Evolutionary conservation across 2,329 filamentous ascomycete species (phyloP), one percentile per base, ranked within the genome.

Genomic region (Pleoardoris graminearum): DNA sequence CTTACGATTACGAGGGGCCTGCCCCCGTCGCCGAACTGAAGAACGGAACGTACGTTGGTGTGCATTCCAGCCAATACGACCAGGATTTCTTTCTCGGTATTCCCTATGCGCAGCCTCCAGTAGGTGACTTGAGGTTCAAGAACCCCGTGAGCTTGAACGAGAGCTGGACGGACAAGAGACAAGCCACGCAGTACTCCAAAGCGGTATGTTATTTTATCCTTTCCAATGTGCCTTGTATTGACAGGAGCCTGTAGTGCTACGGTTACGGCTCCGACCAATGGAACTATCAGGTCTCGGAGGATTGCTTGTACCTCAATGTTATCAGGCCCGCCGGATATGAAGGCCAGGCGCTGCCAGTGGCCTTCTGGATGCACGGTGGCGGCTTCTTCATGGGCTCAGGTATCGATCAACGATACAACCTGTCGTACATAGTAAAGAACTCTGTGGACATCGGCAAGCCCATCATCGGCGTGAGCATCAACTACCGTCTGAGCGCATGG

Each of bases 281-380:
- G 70, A 62, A 52, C 59, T 76, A 61, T 82, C 78, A 67, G 81
- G 82, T 70, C 85, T 89, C 64, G 1, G 69, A 72, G 42, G 69
- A 72, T 51, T 72, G 69, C 48, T 65, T 85, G 17, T 82, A 81
- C 48, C 63, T 84, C 22, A 83, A 82, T 49, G 75, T 84, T 32
- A 73, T 80, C 0, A 72, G 78, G 0, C 81, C 81, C 11, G 49
- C 63, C 22, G 65, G 66, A 19, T 61, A 50, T 22, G 59, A 66
- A 16, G 45, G 63, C 1, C 66, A 69, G n/a, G 73, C 73, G 3
- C 69, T 83, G 2, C 82, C 82, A 0, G 81, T 84, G 0, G 71
- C 82, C n/a, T 74, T 80, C 11, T 82, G 80, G 63, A 77, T 84
- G 5, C 80, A 84, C 51, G 82, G 82, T 0, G 81, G 81, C 7